Base-by-base conservation (phyloP, 2,329 filamentous ascomycete species). In the Drechslerella coelobrocha region DNA sequence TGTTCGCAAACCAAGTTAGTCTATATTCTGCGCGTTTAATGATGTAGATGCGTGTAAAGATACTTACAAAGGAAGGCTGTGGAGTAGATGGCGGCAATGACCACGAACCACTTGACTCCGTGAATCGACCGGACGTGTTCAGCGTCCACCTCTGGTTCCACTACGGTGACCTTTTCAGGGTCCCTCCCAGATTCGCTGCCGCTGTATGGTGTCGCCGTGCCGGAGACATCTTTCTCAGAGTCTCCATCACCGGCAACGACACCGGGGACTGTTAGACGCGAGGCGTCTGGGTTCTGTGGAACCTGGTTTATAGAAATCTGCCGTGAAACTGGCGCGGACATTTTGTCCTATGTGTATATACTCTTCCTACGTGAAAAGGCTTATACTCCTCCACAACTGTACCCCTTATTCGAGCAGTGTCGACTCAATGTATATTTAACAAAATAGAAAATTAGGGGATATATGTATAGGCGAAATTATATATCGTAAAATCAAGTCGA, bases 31-130 rank as follows among this genome's bases (percentile, higher is more conserved):
- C 7, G 19, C 2, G 14, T 19, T 8, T 29, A 14, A 2, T 31
- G 8, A 23, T 12, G 14, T 9, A 5, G 3, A n/a, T n/a, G n/a
- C n/a, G n/a, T n/a, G n/a, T n/a, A 17, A 14, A 19, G 34, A 14
- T 0, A 71, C 65, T 54, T 62, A 61, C 76, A 79, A 7, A 79
- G 74, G 56, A 79, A 78, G 2, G 68, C 73, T 0, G 73, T 74
- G 2, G 76, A 74, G 19, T 74, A 74, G 2, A 79, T 39, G 4
- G 76, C 66, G 1, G 75, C 61, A 47, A 75, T 72, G 2, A 77
- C 75, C 5, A 76, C 59, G 14, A 74, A 57, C 75, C 77, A 76
- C 27, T 71, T 71, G n/a, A 71, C 17, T 1, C 41, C 66, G 34
- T 71, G 66, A 9, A 71, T 71, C 5, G 66, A 50, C 43, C 66